A percentile compares a stretch with the other conserved stretches of the same genome.
These are phyloP conservation scores for Mycena olivaceomarginata DNA, from an alignment of 768 basidiomycete genomes.

Conservation along the genomic window DNA sequence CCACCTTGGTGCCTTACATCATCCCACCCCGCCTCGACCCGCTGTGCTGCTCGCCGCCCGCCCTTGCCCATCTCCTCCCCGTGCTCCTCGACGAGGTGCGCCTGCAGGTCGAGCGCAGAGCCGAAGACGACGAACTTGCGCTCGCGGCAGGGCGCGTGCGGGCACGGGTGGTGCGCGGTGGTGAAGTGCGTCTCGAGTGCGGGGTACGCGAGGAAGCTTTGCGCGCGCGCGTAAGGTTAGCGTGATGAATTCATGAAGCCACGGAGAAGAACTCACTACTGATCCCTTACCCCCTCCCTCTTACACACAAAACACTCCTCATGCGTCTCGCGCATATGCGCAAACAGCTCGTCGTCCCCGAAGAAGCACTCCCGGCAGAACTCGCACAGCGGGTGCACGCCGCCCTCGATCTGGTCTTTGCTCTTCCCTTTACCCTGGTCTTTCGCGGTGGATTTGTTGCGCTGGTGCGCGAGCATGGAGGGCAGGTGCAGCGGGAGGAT, in stretches of 20 bases:
- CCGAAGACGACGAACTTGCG: slow-evolving; percentile 98
- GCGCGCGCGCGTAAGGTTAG: too few species aligned
- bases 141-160: slow-evolving; percentile 81
- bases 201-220: slow-evolving; percentile 88
- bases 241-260: neutral
- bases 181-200: slow-evolving; percentile 87
- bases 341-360: slow-evolving; percentile 93
- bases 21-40: slow-evolving; percentile 84
- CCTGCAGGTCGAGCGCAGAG: slow-evolving; percentile 91
- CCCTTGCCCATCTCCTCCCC: slow-evolving; percentile 83
- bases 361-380: slow-evolving; percentile 98
- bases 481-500: slow-evolving; percentile 84
- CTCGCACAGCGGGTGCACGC: slow-evolving; percentile 86
- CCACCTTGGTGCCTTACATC: slow-evolving; percentile 67
- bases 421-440: slow-evolving; percentile 58
- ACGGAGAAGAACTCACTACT: slow-evolving; percentile 83
- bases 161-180: slow-evolving; percentile 86
- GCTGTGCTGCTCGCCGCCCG: slow-evolving; percentile 80
- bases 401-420: slow-evolving; percentile 76
- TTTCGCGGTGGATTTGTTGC: slow-evolving; percentile 59
- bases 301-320: slow-evolving; percentile 99
- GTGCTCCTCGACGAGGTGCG: slow-evolving; percentile 92
- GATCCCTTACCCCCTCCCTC: slow-evolving; percentile 83
- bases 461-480: slow-evolving; percentile 67
- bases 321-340: slow-evolving; percentile 94